A percentile compares a stretch with the other conserved stretches of the same genome.
Conservation (phyloP, 73 alveolate genomes). For the Effrenium voratum region DNA sequence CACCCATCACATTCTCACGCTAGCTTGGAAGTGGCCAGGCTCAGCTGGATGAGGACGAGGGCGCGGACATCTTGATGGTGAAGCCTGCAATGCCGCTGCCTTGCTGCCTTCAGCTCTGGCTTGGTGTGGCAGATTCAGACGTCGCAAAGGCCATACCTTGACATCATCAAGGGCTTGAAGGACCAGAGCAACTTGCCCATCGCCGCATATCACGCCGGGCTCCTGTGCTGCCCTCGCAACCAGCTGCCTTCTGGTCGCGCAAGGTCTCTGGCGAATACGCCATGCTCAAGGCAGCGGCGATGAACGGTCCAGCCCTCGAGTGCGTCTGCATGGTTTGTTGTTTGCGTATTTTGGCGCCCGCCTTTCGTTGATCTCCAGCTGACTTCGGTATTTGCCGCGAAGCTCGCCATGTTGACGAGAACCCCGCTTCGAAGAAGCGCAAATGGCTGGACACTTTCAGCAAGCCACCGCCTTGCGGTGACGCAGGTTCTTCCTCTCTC, state of each 20-base stretch:
- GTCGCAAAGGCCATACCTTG: conserved; percentile 44
- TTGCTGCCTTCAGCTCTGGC: background rate
- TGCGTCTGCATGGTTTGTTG: too few species aligned
- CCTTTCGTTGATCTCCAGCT: too few species aligned
- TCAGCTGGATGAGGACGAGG: conserved; percentile 80
- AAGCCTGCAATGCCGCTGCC: conserved; percentile 77
- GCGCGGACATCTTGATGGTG: conserved; percentile 94
- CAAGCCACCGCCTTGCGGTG: too few species aligned
- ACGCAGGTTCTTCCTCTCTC: too few species aligned
- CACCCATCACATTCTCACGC: too few species aligned
- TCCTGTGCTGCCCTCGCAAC: background rate
- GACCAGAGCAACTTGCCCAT: conserved; percentile 92
- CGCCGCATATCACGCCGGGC: conserved; percentile 72
- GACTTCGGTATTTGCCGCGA: too few species aligned
- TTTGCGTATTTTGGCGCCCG: too few species aligned
- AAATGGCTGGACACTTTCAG: too few species aligned
- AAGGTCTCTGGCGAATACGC: conserved; percentile 94
- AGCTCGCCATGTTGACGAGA: too few species aligned
- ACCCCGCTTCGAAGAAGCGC: too few species aligned
- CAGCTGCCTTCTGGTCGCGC: background rate
- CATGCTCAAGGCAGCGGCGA: conserved; percentile 92
- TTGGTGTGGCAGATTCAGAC: background rate
- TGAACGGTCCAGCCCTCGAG: background rate
- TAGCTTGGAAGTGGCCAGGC: background rate
- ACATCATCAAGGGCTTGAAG: conserved; percentile 65